Evolutionary conservation across 179 eudicot species (phyloP), one percentile per base, ranked within the genome.

Genomic region (Nepenthes alata): DNA sequence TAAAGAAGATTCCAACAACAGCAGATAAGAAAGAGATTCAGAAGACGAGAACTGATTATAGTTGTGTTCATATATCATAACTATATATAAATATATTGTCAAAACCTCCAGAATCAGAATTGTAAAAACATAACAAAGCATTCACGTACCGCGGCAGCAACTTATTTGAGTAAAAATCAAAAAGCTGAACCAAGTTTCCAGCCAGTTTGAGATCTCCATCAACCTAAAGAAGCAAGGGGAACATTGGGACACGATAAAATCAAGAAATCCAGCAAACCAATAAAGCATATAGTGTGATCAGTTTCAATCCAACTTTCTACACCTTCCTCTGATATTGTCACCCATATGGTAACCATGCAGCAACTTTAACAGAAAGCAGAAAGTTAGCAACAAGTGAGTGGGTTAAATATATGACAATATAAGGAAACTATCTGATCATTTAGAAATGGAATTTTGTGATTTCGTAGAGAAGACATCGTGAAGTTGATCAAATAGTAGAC

Each of bases 101-200:
- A 41, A 13, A 50, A 50, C 11, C 15, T 13, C 53, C 4, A 11
- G 16, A 13, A 50, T 50, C 53, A 50, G n/a, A 50, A 11, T 50
- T 10, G 3, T 11, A 50, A 50, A 11, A 50, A 50, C n/a, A 6
- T 3, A 13, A 50, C 4, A 0, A 50, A 50, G 53, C 11, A n/a
- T 41, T 34, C 37, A 45, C 84, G 58, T 76, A 91, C 97, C 89
- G 66, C 62, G 96, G 95, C 52, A 91, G 83, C 72, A 91, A 73
- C 80, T 79, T 83, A 53, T 49, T 50, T 38, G 96, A 78, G 74
- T 80, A 91, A 72, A 91, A 84, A 34, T 83, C 83, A 81, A 91
- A 73, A 74, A 91, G 91, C 67, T 80, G 76, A 41, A 74, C 55
- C 15, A 79, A 56, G 34, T 74, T 57, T 59, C 73, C 69, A 39